Evolutionary conservation across 306 rosid genomes (phyloP).

Genomic region (Gastrolobium bilobum): DNA sequence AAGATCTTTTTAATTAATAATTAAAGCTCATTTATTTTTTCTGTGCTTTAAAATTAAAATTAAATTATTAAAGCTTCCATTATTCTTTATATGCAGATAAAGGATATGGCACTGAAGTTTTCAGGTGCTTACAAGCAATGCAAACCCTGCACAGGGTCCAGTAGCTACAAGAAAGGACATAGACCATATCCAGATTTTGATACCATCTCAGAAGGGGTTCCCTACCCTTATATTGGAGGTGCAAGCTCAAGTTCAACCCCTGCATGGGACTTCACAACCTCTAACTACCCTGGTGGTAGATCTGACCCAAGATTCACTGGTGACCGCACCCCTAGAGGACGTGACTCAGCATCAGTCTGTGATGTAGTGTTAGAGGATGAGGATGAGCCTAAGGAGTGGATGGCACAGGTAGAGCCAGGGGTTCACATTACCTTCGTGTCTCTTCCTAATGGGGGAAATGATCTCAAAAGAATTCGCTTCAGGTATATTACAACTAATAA

Average conservation of each 20-base stretch:
- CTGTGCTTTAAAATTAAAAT: slow-evolving; percentile 1
- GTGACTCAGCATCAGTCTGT: slow-evolving; percentile 65
- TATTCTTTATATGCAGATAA: slow-evolving; percentile 65
- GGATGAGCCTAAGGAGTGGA: slow-evolving; percentile 93
- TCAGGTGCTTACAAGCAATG: slow-evolving; percentile 87
- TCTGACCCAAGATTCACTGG: slow-evolving; percentile 73
- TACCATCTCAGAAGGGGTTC: slow-evolving; percentile 88
- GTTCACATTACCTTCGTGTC: slow-evolving; percentile 88
- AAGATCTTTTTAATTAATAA: background rate
- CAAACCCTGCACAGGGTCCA: slow-evolving; percentile 83
- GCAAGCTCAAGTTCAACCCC: slow-evolving; percentile 95
- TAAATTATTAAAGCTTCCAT: slow-evolving; percentile 3
- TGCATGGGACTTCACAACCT: slow-evolving; percentile 87
- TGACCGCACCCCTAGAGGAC: slow-evolving; percentile 76
- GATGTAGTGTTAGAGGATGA: slow-evolving; percentile 90
- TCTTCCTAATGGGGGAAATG: slow-evolving; percentile 94
- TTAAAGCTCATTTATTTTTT: background rate
- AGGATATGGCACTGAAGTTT: slow-evolving; percentile 89
- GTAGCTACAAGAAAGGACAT: slow-evolving; percentile 78
- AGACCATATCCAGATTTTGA: slow-evolving; percentile 90
- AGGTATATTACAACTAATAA: slow-evolving; percentile 59
- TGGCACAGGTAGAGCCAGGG: slow-evolving; percentile 97
- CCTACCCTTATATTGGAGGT: slow-evolving; percentile 85
- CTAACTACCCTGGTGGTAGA: slow-evolving; percentile 68
- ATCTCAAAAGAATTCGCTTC: slow-evolving; percentile 93